Percentiles rank a stretch among this genome's conserved stretches.
Evolutionary conservation across 768 basidiomycete genomes (phyloP).

Genomic region (Pholiota microspora): DNA sequence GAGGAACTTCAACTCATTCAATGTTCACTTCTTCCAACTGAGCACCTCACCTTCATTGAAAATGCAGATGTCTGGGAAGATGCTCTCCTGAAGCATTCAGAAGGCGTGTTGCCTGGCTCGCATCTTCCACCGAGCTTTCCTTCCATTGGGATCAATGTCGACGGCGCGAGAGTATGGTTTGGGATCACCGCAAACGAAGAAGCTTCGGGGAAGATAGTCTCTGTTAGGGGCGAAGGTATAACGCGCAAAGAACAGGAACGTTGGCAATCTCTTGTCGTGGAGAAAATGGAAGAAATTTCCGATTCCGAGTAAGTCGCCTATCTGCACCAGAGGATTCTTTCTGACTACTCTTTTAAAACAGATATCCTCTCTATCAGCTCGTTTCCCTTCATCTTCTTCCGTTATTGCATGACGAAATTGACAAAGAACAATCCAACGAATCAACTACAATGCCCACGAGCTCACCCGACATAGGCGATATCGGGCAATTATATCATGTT

Average conservation of each 20-base stretch:
- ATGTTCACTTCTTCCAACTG: conserved; percentile 62
- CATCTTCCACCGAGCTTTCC: neutral
- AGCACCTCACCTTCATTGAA: conserved; percentile 45
- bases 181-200: conserved; percentile 26
- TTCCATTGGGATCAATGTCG: conserved; percentile 31
- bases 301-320: conserved; percentile 29
- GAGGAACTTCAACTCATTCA: conserved; percentile 61
- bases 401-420: conserved; percentile 41
- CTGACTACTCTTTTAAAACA: conserved; percentile 22
- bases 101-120: neutral
- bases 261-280: conserved; percentile 42
- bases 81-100: conserved; percentile 17
- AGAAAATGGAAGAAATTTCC: conserved; percentile 33
- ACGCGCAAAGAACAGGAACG: conserved; percentile 45
- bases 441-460: conserved; percentile 1
- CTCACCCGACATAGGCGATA: too few relatives aligned
- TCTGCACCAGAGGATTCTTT: neutral
- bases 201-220: conserved; percentile 16
- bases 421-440: conserved; percentile 2
- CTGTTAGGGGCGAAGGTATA: conserved; percentile 47
- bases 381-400: conserved; percentile 58
- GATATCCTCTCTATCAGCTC: conserved; percentile 62
- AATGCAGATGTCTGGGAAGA: conserved; percentile 29
- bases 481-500: conserved; percentile 47
- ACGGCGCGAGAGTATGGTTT: conserved; percentile 31